Base-by-base conservation (phyloP, 1,284 basidiomycete genomes). In the Microbotryum silenes-acaulis region DNA sequence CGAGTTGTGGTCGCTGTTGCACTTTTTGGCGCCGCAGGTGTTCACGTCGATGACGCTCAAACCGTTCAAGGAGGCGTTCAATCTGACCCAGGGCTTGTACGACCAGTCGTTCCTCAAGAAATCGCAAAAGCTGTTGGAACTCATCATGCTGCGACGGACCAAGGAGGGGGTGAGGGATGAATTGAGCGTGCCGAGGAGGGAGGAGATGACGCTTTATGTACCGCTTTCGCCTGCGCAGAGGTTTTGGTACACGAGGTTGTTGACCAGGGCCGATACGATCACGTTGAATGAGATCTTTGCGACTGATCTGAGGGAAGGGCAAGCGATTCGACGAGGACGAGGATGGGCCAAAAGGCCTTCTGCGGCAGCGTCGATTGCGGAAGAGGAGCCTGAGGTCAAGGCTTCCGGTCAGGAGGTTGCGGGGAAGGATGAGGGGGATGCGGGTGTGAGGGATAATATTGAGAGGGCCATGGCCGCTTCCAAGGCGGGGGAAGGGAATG, bases 131-230 rank as follows among this genome's bases (percentile, higher is more conserved):
- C 75, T 85, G 7, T 75, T 85, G 12, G 73, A 77, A 20, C 73
- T 74, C 5, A 73, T 85, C 59, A 85, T 85, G 83, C 74, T 85
- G 14, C 78, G 83, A 4, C 78, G 83, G 18, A 85, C 83, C 4
- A 85, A 85, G 67, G 77, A 79, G 6, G 74, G 66, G 5, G 80
- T 83, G 2, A 16, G 61, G n/a, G 44, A 53, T 48, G 78, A 79
- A 57, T 74, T 79, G 31, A 75, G 76, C 51, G 80, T 85, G 20
- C 83, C 83, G 14, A 80, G 82, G 6, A 74, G 79, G 27, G 81
- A 83, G 56, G 83, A 85, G 68, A 72, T 79, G 61, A 82, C 81
- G 5, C 57, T 70, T 29, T 70, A 69, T 48, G 56, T 70, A 12
- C 67, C 83, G 1, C 75, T 85, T 70, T 80, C 81, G 1, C 82